A percentile compares a stretch with the other conserved stretches of the same genome.
Conservation (phyloP, 2,329 filamentous ascomycete species). For the Reticulascus tulasneorum region DNA sequence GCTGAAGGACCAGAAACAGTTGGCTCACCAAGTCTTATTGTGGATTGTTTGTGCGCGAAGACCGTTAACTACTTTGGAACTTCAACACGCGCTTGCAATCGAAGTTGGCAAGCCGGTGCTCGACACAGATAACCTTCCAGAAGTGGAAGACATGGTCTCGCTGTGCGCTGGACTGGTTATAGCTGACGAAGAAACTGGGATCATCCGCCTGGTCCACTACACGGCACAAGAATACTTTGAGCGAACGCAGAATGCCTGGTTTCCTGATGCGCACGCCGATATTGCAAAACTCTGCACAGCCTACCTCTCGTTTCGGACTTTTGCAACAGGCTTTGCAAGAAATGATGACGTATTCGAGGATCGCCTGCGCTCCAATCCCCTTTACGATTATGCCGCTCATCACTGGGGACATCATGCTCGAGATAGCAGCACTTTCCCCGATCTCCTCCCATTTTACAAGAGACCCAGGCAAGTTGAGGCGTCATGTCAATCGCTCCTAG, state of each 20-base stretch:
- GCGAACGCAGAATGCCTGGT: neutral
- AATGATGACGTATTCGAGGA: conserved; percentile 9
- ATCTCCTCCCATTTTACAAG: neutral
- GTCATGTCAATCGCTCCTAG: too few relatives aligned
- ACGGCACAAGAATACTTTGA: neutral
- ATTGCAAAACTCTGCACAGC: neutral
- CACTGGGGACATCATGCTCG: conserved; percentile 1
- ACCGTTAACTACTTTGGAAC: neutral
- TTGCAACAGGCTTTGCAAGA: conserved; percentile 22
- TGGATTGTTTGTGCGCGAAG: neutral
- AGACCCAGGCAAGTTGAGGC: too few relatives aligned
- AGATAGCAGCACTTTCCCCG: neutral
- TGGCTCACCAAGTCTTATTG: conserved; percentile 33
- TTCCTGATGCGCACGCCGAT: neutral
- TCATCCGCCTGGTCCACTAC: neutral
- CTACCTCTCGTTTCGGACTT: neutral
- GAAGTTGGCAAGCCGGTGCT: neutral
- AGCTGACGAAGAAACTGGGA: neutral
- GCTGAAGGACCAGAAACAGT: conserved; percentile 18
- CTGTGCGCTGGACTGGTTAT: neutral
- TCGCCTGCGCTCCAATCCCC: neutral
- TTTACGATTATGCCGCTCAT: conserved; percentile 1
- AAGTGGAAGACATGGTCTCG: neutral
- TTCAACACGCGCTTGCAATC: neutral
- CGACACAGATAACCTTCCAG: neutral